Evolutionary conservation across 305 asterid species (phyloP).

Genomic region (Rubia balearica): DNA sequence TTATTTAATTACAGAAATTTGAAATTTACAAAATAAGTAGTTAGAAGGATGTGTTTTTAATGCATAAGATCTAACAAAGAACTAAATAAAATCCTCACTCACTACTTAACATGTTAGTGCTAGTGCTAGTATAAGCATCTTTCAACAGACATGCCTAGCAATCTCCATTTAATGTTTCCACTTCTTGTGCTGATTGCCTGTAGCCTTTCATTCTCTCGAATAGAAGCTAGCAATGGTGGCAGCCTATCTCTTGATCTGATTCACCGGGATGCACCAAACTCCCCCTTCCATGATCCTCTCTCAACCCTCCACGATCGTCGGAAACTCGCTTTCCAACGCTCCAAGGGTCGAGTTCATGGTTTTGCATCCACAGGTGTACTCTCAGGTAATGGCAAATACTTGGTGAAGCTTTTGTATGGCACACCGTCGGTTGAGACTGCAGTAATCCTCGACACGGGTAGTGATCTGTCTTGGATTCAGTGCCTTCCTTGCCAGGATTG

Average conservation of each 20-base stretch:
- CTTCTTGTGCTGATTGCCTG: constrained; percentile 6
- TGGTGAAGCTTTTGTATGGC: constrained; percentile 37
- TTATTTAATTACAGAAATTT: no score
- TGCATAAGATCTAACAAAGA: not conserved
- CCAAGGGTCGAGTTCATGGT: constrained; percentile 23
- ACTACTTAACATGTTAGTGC: not conserved
- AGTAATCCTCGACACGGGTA: constrained; percentile 32
- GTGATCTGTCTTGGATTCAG: constrained; percentile 38
- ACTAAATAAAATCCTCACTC: not conserved
- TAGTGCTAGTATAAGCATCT: not conserved
- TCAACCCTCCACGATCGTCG: constrained; percentile 19
- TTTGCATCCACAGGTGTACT: constrained; percentile 14
- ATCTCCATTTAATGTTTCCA: constrained; percentile 9
- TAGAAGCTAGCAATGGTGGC: constrained; percentile 20
- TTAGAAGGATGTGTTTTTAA: no score
- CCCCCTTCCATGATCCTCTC: constrained; percentile 29
- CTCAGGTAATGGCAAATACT: constrained; percentile 27
- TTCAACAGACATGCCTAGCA: not conserved
- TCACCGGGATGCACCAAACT: constrained; percentile 35
- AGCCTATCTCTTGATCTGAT: constrained; percentile 34
- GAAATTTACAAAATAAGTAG: not conserved
- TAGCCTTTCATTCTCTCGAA: constrained; percentile 10
- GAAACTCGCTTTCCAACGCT: constrained; percentile 31
- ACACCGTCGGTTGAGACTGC: constrained; percentile 24
- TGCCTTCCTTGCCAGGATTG: constrained; percentile 35